Conservation (phyloP, 805 yeast genomes). For the Kuraishia molischiana region DNA sequence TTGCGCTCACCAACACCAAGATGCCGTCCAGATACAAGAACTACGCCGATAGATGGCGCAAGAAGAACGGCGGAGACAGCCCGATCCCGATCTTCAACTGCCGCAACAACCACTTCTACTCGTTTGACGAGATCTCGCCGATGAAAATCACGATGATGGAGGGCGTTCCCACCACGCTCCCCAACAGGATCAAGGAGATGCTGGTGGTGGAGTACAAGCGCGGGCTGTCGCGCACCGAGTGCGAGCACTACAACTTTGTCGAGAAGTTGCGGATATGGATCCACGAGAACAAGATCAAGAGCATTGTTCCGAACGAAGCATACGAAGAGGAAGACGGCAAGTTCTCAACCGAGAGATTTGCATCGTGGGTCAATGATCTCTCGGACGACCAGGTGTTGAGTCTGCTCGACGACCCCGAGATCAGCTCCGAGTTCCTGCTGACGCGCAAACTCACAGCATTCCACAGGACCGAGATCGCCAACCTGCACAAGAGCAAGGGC, state of each 20-base stretch:
- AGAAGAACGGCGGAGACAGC: not conserved
- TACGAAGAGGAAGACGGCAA: conserved; percentile 9
- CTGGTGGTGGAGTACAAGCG: conserved; percentile 27
- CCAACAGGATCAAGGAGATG: conserved; percentile 23
- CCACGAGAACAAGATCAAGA: not conserved
- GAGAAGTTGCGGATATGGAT: conserved; percentile 54
- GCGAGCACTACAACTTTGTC: conserved; percentile 31
- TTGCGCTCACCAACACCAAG: conserved; percentile 9
- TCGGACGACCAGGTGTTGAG: not conserved
- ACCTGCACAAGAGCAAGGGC: conserved; percentile 9
- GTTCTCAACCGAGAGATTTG: not conserved
- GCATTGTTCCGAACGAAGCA: conserved; percentile 3
- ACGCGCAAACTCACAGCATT: conserved; percentile 17
- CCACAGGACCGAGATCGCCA: conserved; percentile 15
- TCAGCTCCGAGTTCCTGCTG: conserved; percentile 14
- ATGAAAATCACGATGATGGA: conserved; percentile 47
- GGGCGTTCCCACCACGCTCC: conserved; percentile 40
- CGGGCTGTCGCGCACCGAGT: conserved; percentile 18
- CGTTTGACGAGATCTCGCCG: conserved; percentile 40
- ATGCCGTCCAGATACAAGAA: conserved; percentile 18
- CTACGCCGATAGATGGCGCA: conserved; percentile 5
- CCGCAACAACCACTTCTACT: conserved; percentile 49
- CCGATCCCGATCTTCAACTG: conserved; percentile 40
- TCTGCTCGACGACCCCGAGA: conserved; percentile 11
- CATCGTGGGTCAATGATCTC: not conserved